Base-by-base conservation (phyloP, 2,329 filamentous ascomycete species). In the Clarireedia homoeocarpa region DNA sequence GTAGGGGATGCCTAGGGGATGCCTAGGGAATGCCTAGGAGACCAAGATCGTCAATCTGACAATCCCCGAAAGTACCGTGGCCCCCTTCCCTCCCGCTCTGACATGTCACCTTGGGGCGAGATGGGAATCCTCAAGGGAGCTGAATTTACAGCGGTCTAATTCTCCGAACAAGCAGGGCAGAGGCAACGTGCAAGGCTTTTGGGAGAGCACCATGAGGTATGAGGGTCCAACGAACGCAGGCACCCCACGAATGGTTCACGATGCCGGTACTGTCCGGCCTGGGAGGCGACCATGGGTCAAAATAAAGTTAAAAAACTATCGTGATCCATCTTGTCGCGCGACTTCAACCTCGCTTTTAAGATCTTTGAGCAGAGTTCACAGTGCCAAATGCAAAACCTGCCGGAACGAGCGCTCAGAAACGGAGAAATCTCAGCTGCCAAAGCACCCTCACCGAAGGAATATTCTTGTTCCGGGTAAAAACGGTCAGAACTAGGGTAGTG, bases 171-270 rank as follows among this genome's bases (percentile, higher is more conserved):
- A 49, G 47, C 44, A 54, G 44, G 52, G 52, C 44, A 54, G 34
- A 49, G 52, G 24, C 52, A 55, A 6, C 39, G 53, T 51, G 46
- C 53, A 55, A 55, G 53, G 53, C 52, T 42, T 10, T 54, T 38
- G 12, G 50, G 20, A 14, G 20, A 14, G 23, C 9, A 23, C 17
- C 20, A 14, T 46, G 58, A 54, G 27, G 53, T 53, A 59, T 61
- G 60, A 65, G 61, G 62, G 62, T 61, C 56, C 45, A 61, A 49
- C 45, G 42, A 46, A 23, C 39, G 39, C 52, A 49, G 45, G 45
- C 51, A 52, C 62, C 63, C 62, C 63, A 61, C 62, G 64, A 64
- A 63, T 63, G 58, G 62, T 63, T 66, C 62, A 62, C 64, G 62
- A 64, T 62, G 60, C 63, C 60, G 59, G 58, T 49, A 42, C 57